These are phyloP conservation scores for Coemansia brasiliensis DNA, from an alignment of 192 early-diverging fungal genomes.

Conservation along the genomic window DNA sequence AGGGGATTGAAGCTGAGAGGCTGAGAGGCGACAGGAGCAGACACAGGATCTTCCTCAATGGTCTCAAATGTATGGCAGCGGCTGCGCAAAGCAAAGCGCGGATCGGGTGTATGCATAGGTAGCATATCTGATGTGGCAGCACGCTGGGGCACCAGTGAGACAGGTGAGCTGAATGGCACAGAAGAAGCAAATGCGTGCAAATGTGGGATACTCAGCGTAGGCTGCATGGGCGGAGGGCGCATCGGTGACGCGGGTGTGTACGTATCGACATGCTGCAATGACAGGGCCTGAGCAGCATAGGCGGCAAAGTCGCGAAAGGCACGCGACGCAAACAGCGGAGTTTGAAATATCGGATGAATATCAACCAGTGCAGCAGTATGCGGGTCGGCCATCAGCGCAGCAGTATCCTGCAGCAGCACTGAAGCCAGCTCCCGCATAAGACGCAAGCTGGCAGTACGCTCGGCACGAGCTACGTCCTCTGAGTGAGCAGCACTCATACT, in stretches of 20 bases:
- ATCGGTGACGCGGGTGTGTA: conserved; percentile 13
- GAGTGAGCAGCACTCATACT: conserved; percentile 48
- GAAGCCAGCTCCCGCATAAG: conserved; percentile 54
- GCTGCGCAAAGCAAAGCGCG: conserved; percentile 14
- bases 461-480: conserved; percentile 49
- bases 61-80: conserved; percentile 48
- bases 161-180: conserved; percentile 5
- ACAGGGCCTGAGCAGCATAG: conserved; percentile 47
- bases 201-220: conserved; percentile 10
- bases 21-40: conserved; percentile 16
- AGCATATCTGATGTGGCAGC: conserved; percentile 23
- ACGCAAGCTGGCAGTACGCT: conserved; percentile 43
- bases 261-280: conserved; percentile 39
- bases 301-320: conserved; percentile 53
- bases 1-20: conserved; percentile 38
- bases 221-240: conserved; percentile 13
- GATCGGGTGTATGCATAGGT: conserved; percentile 13
- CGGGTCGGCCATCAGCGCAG: conserved; percentile 46
- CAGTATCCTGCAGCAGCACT: conserved; percentile 49
- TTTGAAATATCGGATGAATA: conserved; percentile 42
- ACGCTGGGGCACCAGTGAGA: conserved; percentile 16
- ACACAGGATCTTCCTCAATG: conserved; percentile 42
- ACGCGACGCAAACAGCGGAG: conserved; percentile 43
- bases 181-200: conserved; percentile 3
- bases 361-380: conserved; percentile 29